Base-by-base conservation (phyloP, 305 asterid genomes). In the Stenogyne calaminthoides region DNA sequence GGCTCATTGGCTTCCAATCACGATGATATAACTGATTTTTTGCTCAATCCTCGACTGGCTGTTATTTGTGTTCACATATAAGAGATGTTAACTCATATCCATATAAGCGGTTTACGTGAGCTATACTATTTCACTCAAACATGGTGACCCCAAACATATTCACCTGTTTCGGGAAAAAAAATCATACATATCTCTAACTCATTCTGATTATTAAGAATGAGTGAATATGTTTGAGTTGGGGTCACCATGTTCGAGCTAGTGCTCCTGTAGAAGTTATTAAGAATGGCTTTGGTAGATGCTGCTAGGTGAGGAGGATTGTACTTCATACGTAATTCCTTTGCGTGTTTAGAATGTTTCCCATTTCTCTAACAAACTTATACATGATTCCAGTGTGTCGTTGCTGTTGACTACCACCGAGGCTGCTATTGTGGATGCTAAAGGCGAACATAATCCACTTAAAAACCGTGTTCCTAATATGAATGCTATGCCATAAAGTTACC, bases 381-480 rank as follows among this genome's bases (percentile, higher is more conserved):
- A 52, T 51, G 34, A 71, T 47, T 79, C 67, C 89, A 92, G 96
- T 19, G 82, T 92, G 47, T 90, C 97, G 6, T 71, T 87, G 81
- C 83, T 92, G 67, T 79, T 92, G 86, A 87, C 97, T 25, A 87
- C 96, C 6, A 84, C 97, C 1, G 98, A 86, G 89, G 96, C 92
- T 51, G 66, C 87, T 64, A 39, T 92, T 57, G 76, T 83, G 32
- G 95, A 84, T 78, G 86, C 82, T 69, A 76, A 78, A 77, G 91
- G 90, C 68, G 91, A 75, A 86, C 76, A 77, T 47, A 89, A 84
- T 58, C 91, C 89, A 20, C 77, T 79, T 5, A 86, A 82, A 75
- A 84, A 75, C 64, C 91, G 88, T 3, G 78, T 89, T 74, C 95
- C 92, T 8, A 82, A 90, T 70, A 84, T 90, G 88, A 83, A 74